Percentiles rank a stretch among this genome's conserved stretches.
Evolutionary conservation across 202 grass and related monocot species (phyloP).

Genomic region (Carex sylvatica): DNA sequence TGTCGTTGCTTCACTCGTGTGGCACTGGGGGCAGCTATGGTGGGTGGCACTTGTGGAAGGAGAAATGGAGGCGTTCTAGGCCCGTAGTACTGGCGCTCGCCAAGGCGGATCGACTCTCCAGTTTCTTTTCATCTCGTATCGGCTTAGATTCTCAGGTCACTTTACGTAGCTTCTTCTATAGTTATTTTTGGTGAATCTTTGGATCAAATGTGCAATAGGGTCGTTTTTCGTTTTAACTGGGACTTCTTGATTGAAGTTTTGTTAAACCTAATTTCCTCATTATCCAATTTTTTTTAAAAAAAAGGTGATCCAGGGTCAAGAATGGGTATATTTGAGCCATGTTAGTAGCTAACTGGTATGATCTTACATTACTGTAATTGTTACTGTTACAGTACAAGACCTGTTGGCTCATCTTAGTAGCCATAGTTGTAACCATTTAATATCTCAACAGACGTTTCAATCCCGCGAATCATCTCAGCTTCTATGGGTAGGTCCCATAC

Average conservation of each 20-base stretch:
- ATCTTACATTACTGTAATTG: not conserved
- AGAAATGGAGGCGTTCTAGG: slow-evolving; percentile 27
- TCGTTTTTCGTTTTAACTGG: not conserved
- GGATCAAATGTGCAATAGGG: not conserved
- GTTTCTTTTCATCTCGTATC: slow-evolving; percentile 57
- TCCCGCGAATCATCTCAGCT: slow-evolving; percentile 67
- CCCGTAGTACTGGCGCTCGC: slow-evolving; percentile 34
- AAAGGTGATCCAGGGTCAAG: not conserved
- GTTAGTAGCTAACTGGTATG: not conserved
- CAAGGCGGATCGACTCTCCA: slow-evolving; percentile 44
- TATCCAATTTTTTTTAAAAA: not conserved
- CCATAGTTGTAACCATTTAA: not conserved
- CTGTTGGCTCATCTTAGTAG: not conserved
- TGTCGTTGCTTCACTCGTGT: slow-evolving; percentile 27
- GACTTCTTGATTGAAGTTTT: not conserved
- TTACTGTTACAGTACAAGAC: not conserved
- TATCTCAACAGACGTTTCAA: slow-evolving; percentile 50
- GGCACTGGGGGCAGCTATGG: slow-evolving; percentile 16
- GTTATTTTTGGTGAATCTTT: not conserved
- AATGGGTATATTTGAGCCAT: not conserved
- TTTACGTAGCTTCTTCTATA: not conserved
- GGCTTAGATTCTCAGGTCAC: slow-evolving; percentile 87
- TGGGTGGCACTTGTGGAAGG: slow-evolving; percentile 38
- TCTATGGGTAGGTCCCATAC: slow-evolving; percentile 73
- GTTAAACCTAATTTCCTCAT: not conserved